Conservation (phyloP, 2,329 filamentous ascomycete species). For the Coniochaeta hoffmannii region DNA sequence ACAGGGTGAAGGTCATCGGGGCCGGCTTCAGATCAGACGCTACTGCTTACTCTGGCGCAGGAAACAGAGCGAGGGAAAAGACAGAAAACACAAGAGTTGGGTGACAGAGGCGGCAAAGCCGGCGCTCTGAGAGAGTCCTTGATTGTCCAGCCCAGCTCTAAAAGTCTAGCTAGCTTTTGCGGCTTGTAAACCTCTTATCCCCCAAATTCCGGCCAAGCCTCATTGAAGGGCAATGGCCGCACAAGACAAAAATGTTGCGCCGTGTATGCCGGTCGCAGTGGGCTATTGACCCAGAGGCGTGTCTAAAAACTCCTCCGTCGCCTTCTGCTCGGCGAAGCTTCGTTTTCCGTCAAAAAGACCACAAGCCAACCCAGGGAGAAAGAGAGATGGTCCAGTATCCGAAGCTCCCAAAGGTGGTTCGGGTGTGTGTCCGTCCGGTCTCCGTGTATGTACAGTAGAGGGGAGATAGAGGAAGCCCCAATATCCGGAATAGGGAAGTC, state of each 20-base stretch:
- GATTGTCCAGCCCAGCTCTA: slow-evolving; percentile 1
- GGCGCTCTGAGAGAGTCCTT: not conserved
- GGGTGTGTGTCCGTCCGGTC: not conserved
- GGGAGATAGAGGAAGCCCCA: not conserved
- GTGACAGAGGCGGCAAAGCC: not conserved
- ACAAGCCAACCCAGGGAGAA: not conserved
- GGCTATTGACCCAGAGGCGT: slow-evolving; percentile 18
- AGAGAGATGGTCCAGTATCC: not conserved
- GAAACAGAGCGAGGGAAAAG: no score
- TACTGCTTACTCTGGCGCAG: no score
- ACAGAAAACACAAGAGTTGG: not conserved
- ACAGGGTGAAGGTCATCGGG: not conserved
- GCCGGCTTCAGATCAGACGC: no score
- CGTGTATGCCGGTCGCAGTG: slow-evolving; percentile 3
- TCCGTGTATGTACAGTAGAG: not conserved
- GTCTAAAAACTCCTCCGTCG: slow-evolving; percentile 11
- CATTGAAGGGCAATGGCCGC: not conserved
- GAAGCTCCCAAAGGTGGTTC: no score
- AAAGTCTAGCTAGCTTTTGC: not conserved
- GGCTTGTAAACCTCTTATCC: not conserved
- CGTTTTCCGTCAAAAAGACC: slow-evolving; percentile 10
- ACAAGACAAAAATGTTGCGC: not conserved
- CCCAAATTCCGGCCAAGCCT: not conserved
- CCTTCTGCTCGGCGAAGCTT: not conserved
- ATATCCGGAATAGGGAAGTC: not conserved